Base-by-base conservation (phyloP, 1,284 basidiomycete genomes). In the Rhodotorula sp. region DNA sequence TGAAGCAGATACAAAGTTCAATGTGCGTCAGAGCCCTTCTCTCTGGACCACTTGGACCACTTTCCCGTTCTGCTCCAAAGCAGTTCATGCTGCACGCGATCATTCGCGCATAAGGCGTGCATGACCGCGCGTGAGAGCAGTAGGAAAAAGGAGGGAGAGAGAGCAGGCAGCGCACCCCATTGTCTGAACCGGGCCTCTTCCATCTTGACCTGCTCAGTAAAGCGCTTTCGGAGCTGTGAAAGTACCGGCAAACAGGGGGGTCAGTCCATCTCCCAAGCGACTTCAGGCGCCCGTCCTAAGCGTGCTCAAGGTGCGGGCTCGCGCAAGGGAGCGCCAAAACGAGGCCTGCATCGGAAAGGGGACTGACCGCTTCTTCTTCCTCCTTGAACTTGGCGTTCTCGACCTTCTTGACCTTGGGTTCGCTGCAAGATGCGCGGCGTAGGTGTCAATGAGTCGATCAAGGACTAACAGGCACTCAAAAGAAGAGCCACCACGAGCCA, bases 301-400 rank as follows among this genome's bases (percentile, higher is more conserved):
- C n/a, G n/a, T 3, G 53, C 26, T 29, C n/a, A 0, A 29, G 53
- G 26, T 1, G 2, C 49, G 10, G 22, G 49, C 49, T 51, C 26
- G 44, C 17, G 22, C 42, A 6, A 42, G 20, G 12, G 24, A 49
- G 26, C 37, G 6, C n/a, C n/a, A n/a, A n/a, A n/a, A n/a, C n/a
- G n/a, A n/a, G n/a, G n/a, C n/a, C n/a, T n/a, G n/a, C n/a, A n/a
- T n/a, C n/a, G n/a, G n/a, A n/a, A n/a, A n/a, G n/a, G n/a, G 12
- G 24, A 73, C 72, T 24, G n/a, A 72, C 70, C 30, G 88, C 85
- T 82, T 99, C 95, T 81, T 99, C 95, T 83, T 99, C 95, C 82
- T 99, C 96, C 85, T 95, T 95, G 88, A 96, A 99, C 84, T 98
- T 98, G 78, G 96, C 96, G 83, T 99, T 99, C 83, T 99, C 95